A percentile compares a stretch with the other conserved stretches of the same genome.
Evolutionary conservation across 1,284 basidiomycete species (phyloP).

Genomic region (Trametes pubescens): DNA sequence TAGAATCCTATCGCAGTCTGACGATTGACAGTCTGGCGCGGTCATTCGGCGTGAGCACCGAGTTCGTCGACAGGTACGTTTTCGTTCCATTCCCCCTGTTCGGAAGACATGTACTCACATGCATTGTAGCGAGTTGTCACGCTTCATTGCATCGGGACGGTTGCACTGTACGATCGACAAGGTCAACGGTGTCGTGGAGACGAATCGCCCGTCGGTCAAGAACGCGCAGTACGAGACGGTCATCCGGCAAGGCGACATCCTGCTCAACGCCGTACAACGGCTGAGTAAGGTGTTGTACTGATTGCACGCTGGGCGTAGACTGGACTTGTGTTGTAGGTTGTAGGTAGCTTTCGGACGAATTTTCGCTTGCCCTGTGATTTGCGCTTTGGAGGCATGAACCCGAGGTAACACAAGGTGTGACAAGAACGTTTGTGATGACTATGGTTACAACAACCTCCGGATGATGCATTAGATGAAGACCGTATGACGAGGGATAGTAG

Average conservation of each 20-base stretch:
- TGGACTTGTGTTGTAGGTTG: slow-evolving; percentile 22
- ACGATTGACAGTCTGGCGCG: slow-evolving; percentile 88
- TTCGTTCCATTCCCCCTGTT: not conserved
- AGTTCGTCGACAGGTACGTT: slow-evolving; percentile 87
- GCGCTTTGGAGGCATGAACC: not conserved
- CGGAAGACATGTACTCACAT: not conserved
- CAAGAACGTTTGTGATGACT: not conserved
- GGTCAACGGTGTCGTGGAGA: slow-evolving; percentile 93
- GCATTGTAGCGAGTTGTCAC: slow-evolving; percentile 79
- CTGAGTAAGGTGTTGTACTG: slow-evolving; percentile 80
- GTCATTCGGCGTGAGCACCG: slow-evolving; percentile 91
- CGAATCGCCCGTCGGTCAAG: slow-evolving; percentile 88
- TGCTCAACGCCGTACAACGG: slow-evolving; percentile 81
- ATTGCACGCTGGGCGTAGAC: slow-evolving; percentile 8
- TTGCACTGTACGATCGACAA: slow-evolving; percentile 95
- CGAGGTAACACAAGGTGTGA: too few species aligned
- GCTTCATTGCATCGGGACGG: slow-evolving; percentile 92
- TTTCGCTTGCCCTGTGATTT: not conserved
- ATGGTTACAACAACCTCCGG: slow-evolving; percentile 20
- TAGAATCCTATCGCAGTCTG: slow-evolving; percentile 92
- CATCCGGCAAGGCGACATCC: slow-evolving; percentile 87
- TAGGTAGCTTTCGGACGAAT: slow-evolving; percentile 23
- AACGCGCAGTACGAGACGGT: slow-evolving; percentile 92
- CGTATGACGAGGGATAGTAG: not conserved
- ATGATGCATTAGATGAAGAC: not conserved